Base-by-base conservation (phyloP, 345 rosid genomes). In the Salix suchowensis region DNA sequence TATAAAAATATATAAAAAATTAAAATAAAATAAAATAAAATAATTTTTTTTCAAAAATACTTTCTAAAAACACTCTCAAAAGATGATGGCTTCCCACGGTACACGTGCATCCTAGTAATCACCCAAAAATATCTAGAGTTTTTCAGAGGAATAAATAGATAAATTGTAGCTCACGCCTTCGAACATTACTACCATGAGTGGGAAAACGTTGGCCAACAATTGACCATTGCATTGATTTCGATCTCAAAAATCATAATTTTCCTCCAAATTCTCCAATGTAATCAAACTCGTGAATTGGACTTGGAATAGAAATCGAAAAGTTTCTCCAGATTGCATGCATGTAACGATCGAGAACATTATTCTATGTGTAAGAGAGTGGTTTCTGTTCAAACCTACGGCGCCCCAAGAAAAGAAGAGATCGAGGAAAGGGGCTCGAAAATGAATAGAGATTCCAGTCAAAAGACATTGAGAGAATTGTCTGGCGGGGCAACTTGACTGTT, bases 311-410 rank as follows among this genome's bases (percentile, higher is more conserved):
- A 52, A 62, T 21, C 26, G 52, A 6, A 21, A 65, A 50, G 26
- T 54, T 52, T 15, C 24, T 50, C 28, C 54, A 70, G 65, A 8
- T 11, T 58, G 64, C 64, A 23, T 58, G 64, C 64, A 23, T 58
- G 64, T 3, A 23, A 7, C 64, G 46, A 42, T 11, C 46, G 68
- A 68, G 50, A 65, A 44, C 2, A 42, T 62, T 66, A 77, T 71
- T 58, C 48, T 69, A 2, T 70, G 21, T 2, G 46, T 32, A 71
- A 74, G 68, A 28, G n/a, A 5, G 16, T 1, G 0, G 34, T 36
- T 60, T 39, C 37, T 48, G 68, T 78, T 81, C 84, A 78, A 70
- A 81, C 68, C 34, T 1, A 39, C 74, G 73, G 81, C 82, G 67
- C 78, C 60, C 55, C 40, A 37, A 62, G 10, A 44, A 55, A 46